Evolutionary conservation across 192 early-diverging fungal species (phyloP), one percentile per base, ranked within the genome.

Genomic region (Mortierella antarctica): DNA sequence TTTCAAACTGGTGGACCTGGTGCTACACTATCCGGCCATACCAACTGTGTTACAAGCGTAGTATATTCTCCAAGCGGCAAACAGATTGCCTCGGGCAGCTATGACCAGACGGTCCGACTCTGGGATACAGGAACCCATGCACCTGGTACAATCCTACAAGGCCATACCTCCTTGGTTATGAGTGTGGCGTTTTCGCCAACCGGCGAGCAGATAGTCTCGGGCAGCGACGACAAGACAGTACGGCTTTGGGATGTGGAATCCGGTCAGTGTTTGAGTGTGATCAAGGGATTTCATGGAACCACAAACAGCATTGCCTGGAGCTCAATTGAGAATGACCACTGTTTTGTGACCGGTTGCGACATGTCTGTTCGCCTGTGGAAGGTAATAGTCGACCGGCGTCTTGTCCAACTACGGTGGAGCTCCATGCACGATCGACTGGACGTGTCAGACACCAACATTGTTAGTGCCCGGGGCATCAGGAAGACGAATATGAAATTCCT

Each of bases 341-440:
- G 8, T 55, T 55, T 55, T 55, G 54, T 18, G 4, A 55, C 54
- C 9, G 54, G 54, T 20, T 6, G 14, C n/a, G 14, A 18, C 8
- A 21, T 41, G 42, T 55, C 54, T 55, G 54, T 55, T 18, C 18
- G 54, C n/a, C n/a, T 55, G n/a, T 55, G 54, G 54, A 15, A 55
- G 18, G 54, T 21, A 9, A 51, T 51, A 31, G 31, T 31, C 31
- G 31, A 31, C 31, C 31, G 31, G 31, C 31, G 31, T 31, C 31
- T 31, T 31, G 31, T 31, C 31, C 31, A 31, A 31, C 31, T 31
- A 31, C 31, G 31, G 31, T 31, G 31, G 31, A 31, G 31, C 31
- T 31, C 31, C 31, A 31, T 31, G 31, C 31, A 31, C 31, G 31
- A 31, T 31, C 31, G 31, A 31, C 31, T 31, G 31, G 31, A 31